A percentile compares a stretch with the other conserved stretches of the same genome.
These are phyloP conservation scores for Corchorus olitorius DNA, from an alignment of 345 rosid genomes.

Conservation along the genomic window DNA sequence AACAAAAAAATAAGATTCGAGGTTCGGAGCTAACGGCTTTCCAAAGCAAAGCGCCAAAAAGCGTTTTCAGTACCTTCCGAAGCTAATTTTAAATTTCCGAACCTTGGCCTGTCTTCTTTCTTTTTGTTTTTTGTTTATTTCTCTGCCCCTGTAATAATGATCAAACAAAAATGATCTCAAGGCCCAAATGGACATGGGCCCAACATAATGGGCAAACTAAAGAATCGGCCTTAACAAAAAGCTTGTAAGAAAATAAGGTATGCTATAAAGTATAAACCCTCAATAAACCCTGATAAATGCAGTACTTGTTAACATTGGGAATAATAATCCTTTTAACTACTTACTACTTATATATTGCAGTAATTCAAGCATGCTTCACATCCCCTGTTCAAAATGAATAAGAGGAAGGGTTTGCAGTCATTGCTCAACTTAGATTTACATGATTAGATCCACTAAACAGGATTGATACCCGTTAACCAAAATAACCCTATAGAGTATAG, in stretches of 20 bases:
- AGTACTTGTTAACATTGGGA: no score
- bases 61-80: neutral
- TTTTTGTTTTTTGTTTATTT: no score
- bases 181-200: no score
- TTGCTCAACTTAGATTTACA: neutral
- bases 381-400: neutral
- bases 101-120: neutral
- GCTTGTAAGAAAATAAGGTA: no score
- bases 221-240: no score
- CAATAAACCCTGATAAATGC: no score
- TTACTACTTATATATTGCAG: neutral
- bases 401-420: neutral
- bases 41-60: conserved; percentile 24
- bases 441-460: neutral
- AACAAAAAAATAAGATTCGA: neutral
- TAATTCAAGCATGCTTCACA: neutral
- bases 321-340: no score
- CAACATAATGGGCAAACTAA: no score
- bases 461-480: neutral
- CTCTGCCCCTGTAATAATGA: no score
- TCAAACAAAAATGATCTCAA: neutral
- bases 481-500: no score
- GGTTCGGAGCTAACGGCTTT: conserved; percentile 50
- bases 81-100: conserved; percentile 40
- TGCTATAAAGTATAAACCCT: no score